Evolutionary conservation across 352 stramenopile genomes (phyloP).

Genomic region (Phytophthora brassicae): DNA sequence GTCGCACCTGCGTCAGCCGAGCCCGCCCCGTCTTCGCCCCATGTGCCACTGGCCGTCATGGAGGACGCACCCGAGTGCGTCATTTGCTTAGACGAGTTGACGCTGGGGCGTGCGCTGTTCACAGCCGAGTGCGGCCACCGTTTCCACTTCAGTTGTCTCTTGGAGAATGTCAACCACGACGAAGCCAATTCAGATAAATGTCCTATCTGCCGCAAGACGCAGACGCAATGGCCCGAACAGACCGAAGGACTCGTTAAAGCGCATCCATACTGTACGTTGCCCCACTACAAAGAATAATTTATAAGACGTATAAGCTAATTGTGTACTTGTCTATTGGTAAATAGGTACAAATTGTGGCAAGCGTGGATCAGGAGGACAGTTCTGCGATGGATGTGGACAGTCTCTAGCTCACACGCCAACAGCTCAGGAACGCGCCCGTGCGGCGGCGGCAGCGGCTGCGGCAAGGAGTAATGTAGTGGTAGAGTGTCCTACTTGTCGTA

Average conservation of each 20-base stretch:
- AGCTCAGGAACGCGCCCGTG: constrained; percentile 63
- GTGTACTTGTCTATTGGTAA: neutral
- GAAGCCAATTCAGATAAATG: constrained; percentile 89
- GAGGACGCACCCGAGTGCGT: constrained; percentile 72
- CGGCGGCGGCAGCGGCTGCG: constrained; percentile 47
- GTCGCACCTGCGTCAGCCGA: constrained; percentile 22
- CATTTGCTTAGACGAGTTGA: constrained; percentile 83
- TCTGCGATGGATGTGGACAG: constrained; percentile 75
- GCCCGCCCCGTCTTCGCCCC: neutral
- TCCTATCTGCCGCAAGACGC: constrained; percentile 84
- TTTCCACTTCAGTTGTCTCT: constrained; percentile 84
- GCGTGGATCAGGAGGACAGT: constrained; percentile 66
- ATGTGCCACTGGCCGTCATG: constrained; percentile 48
- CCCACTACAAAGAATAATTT: neutral
- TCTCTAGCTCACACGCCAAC: constrained; percentile 73
- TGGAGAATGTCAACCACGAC: constrained; percentile 90
- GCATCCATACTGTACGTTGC: constrained; percentile 73
- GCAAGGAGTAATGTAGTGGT: constrained; percentile 74
- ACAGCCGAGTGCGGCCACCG: constrained; percentile 85
- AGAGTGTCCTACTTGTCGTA: constrained; percentile 71
- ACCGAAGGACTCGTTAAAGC: constrained; percentile 84
- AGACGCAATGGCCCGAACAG: constrained; percentile 85
- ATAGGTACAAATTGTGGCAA: constrained; percentile 76
- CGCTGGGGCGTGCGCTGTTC: constrained; percentile 69
- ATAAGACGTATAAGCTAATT: neutral